Evolutionary conservation across 2,329 filamentous ascomycete genomes (phyloP), one percentile per base, ranked within the genome.

Genomic region (Davidsoniella australis): DNA sequence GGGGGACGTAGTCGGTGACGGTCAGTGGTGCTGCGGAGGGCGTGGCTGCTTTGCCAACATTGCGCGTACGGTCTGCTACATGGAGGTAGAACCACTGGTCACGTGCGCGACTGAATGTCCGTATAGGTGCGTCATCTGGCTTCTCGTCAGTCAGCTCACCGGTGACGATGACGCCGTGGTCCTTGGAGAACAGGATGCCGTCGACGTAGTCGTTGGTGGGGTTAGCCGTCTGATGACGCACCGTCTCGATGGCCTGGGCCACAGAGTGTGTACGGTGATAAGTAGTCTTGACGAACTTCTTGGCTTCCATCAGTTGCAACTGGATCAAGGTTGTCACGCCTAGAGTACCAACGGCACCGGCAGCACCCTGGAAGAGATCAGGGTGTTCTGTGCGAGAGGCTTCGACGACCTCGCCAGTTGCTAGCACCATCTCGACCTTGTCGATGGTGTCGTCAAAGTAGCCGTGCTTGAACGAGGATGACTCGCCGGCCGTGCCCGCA

Each of bases 31-130:
- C 54, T 16, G 10, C 55, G 38, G 37, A 41, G 12, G 54, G 38
- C 2, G 47, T 16, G 5, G 54, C 37, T 50, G 60, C 49, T 48
- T 53, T 20, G 9, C 56, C 24, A 4, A 33, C 29, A 20, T 55
- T 49, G 53, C 59, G 46, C 12, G 65, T 72, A 53, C 60, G 60
- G 38, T 73, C 65, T 57, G 73, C 65, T 16, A 75, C 82, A 59
- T 86, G 82, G 52, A 87, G 67, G 59, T 85, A 87, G 62, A 78
- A 85, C 83, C 83, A 87, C 1, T 81, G 79, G 58, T 88, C 82
- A 56, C 68, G 67, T 4, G 78, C 68, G 26, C 70, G 65, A 57
- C 67, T 72, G 43, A 77, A 73, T 5, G 70, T 78, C 69, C 77
- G 78, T 64, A 53, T 63, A 52, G 45, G 56, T 23, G 55, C 56